Evolutionary conservation across 371 early-diverging fungal species (phyloP), one percentile per base, ranked within the genome.

Genomic region (Encephalitozoon romaleae): DNA sequence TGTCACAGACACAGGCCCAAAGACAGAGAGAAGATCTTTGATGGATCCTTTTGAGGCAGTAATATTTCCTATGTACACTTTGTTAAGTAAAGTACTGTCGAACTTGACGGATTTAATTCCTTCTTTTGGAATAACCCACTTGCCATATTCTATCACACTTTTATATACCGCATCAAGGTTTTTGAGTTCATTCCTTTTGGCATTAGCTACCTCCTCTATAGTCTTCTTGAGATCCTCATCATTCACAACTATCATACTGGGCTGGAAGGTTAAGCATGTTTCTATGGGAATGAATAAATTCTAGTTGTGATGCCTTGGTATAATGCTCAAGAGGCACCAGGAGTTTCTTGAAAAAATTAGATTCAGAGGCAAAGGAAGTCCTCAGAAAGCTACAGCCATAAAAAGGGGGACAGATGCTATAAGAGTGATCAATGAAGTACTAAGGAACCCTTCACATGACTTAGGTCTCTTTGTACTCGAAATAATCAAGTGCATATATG

Each of bases 1-100:
- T 41, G 55, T 64, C 32, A 34, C 34, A 9, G 43, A 30, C 11
- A 72, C 25, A 32, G 28, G 45, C 1, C 72, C 72, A 45, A 72
- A 72, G 9, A 45, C 32, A 18, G 28, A 30, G 8, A 72, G 49
- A 28, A 63, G 23, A 26, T 64, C 51, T 18, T 18, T 0, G 0
- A 72, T 47, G n/a, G 55, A 49, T 5, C 23, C 34, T 51, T 28
- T 43, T 28, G 52, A 8, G n/a, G 6, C 30, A 0, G 28, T 4
- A 18, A 72, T 12, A 49, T 72, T 72, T 26, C 72, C 72, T 28
- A 72, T 52, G 38, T 72, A 72, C 43, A 72, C 51, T 34, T 51
- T 59, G 34, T 72, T 72, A 28, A 72, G 47, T 15, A 70, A 25
- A 5, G 23, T 23, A 1, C 30, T 21, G 39, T 52, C 52, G 18